Evolutionary conservation across 2,329 filamentous ascomycete genomes (phyloP), one percentile per base, ranked within the genome.

Genomic region (Escovopsis sp.): DNA sequence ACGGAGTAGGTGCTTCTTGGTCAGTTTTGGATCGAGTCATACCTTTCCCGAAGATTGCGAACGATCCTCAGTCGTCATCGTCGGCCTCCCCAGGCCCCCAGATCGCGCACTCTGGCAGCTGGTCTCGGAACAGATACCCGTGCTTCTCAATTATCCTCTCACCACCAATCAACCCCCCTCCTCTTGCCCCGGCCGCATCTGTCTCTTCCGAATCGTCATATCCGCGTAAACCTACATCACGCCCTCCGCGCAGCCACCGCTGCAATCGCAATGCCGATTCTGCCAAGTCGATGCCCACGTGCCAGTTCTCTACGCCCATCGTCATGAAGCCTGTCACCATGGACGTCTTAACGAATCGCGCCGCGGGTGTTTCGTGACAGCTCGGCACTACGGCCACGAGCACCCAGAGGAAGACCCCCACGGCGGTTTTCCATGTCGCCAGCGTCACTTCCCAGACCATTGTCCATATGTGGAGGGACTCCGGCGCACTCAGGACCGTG

Each of bases 341-440:
- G 45, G 68, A 54, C 31, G 62, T 66, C 57, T 66, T 69, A 47
- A 68, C 59, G 40, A 68, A 67, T 13, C 66, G 59, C 24, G 62
- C 63, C 24, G 64, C 61, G 2, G 62, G 55, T 11, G 58, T 58
- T 4, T 53, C 50, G 36, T 65, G 58, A 35, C 61, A 62, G 31
- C 59, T 56, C 8, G 66, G 59, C 13, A 62, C 56, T 9, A 71
- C 53, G 8, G 62, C 58, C 37, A 71, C 46, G 46, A 67, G 55
- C 20, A 69, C 53, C 70, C 69, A 73, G 39, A 62, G 55, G 41
- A 68, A 68, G 12, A 74, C 61, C 29, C 70, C 70, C 12, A 70
- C 55, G 20, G 68, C 57, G 2, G 57, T 51, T 44, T 66, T 65
- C 68, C 69, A 71, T 5, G 57, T 59, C 3, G 62, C 53, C 30